Percentiles rank a stretch among this genome's conserved stretches.
Conservation (phyloP, 495 filamentous ascomycete species). For the Penicillium chermesinum region DNA sequence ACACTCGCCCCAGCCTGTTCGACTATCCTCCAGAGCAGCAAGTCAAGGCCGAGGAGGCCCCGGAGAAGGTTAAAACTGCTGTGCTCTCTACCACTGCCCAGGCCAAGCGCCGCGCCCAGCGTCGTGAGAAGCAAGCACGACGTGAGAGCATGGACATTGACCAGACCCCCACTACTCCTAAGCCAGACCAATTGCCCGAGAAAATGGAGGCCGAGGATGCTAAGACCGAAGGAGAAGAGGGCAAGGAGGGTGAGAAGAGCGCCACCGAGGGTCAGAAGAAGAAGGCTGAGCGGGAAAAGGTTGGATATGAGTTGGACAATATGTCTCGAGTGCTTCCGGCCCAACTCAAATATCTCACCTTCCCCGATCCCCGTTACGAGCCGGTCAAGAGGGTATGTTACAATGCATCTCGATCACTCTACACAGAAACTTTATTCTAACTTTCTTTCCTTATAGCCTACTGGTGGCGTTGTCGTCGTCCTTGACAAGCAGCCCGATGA, state of each 20-base stretch:
- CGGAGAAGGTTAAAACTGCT: conserved; percentile 90
- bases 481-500: conserved; percentile 79
- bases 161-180: conserved; percentile 67
- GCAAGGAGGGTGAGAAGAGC: conserved; percentile 63
- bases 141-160: conserved; percentile 87
- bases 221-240: conserved; percentile 55
- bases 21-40: conserved; percentile 97
- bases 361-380: conserved; percentile 78
- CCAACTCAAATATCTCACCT: conserved; percentile 92
- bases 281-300: conserved; percentile 92
- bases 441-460: conserved; percentile 56
- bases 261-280: conserved; percentile 57
- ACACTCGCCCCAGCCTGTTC: conserved; percentile 89
- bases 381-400: conserved; percentile 86
- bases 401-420: conserved; percentile 3
- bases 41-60: conserved; percentile 86
- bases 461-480: conserved; percentile 86
- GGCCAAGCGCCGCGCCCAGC: conserved; percentile 83
- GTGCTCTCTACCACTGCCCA: conserved; percentile 95
- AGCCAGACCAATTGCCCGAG: conserved; percentile 58
- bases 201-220: conserved; percentile 91
- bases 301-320: conserved; percentile 93
- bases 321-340: conserved; percentile 91
- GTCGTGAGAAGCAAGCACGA: conserved; percentile 66
- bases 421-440: conserved; percentile 34